These are phyloP conservation scores for Arthrobotrys sinensis DNA, from an alignment of 2,329 filamentous ascomycete genomes.

Conservation along the genomic window DNA sequence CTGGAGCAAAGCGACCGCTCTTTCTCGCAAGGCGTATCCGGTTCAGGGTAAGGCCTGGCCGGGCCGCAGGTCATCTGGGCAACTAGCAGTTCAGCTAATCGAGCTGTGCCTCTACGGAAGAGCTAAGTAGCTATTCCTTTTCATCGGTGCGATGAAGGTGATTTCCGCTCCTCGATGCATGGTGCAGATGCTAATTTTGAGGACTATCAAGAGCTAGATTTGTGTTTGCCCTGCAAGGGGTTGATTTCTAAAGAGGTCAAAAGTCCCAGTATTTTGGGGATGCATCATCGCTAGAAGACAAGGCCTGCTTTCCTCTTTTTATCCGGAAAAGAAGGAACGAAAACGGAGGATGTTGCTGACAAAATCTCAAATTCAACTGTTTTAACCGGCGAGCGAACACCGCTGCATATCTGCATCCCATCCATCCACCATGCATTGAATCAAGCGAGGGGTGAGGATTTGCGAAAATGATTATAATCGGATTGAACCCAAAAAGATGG, in stretches of 20 bases:
- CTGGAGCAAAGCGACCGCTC: background rate
- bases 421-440: background rate
- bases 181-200: too few relatives aligned
- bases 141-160: too few relatives aligned
- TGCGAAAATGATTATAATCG: background rate
- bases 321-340: conserved; percentile 1
- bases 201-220: background rate
- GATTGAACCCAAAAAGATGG: conserved; percentile 20
- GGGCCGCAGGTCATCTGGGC: conserved; percentile 13
- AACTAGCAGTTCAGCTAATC: background rate
- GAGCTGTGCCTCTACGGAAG: too few relatives aligned
- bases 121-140: too few relatives aligned
- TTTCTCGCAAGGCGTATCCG: conserved; percentile 1
- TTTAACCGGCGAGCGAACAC: conserved; percentile 8
- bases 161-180: too few relatives aligned
- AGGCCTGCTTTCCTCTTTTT: conserved; percentile 17
- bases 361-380: conserved; percentile 1
- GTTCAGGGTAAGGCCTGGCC: conserved; percentile 7
- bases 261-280: conserved; percentile 15
- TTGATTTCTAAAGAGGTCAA: background rate
- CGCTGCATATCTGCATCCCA: conserved; percentile 7
- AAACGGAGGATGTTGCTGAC: too few relatives aligned
- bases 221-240: conserved; percentile 3
- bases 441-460: conserved; percentile 4
- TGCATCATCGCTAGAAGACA: conserved; percentile 26